Conservation (phyloP, 2,329 filamentous ascomycete genomes). For the Trichoderma polysporum region DNA sequence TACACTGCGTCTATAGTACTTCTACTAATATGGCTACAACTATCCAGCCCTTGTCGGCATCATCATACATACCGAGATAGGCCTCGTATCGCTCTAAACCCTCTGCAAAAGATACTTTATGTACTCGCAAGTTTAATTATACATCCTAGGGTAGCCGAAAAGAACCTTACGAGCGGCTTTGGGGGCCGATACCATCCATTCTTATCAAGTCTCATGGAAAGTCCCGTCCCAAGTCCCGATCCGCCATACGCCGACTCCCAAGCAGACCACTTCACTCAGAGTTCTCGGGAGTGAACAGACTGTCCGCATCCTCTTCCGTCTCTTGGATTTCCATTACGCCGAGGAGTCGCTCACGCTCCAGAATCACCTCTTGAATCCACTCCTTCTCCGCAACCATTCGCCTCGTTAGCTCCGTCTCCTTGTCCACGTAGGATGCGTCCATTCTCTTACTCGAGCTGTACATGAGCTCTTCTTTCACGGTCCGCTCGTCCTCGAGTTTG, state of each 20-base stretch:
- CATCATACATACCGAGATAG: background rate
- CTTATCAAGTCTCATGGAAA: too few species aligned
- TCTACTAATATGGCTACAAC: background rate
- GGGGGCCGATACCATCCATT: too few species aligned
- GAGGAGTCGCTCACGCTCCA: constrained; percentile 46
- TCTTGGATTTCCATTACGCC: constrained; percentile 43
- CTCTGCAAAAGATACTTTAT: background rate
- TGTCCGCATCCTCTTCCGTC: constrained; percentile 42
- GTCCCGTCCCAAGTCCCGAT: too few species aligned
- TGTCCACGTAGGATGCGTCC: constrained; percentile 31
- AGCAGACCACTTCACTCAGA: background rate
- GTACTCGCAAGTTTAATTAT: background rate
- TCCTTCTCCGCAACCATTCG: constrained; percentile 44
- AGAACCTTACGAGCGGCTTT: too few species aligned
- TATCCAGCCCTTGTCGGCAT: background rate
- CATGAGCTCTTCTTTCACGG: constrained; percentile 44
- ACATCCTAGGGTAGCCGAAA: background rate
- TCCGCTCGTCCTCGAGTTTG: constrained; percentile 40
- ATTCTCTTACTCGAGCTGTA: constrained; percentile 39
- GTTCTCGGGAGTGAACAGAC: constrained; percentile 30
- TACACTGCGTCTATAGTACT: background rate
- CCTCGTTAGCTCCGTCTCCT: constrained; percentile 33
- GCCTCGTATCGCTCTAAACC: background rate
- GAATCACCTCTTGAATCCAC: constrained; percentile 48
- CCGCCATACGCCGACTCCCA: too few species aligned